Base-by-base conservation (phyloP, 192 early-diverging fungal genomes). In the Chytriomyces sp. region DNA sequence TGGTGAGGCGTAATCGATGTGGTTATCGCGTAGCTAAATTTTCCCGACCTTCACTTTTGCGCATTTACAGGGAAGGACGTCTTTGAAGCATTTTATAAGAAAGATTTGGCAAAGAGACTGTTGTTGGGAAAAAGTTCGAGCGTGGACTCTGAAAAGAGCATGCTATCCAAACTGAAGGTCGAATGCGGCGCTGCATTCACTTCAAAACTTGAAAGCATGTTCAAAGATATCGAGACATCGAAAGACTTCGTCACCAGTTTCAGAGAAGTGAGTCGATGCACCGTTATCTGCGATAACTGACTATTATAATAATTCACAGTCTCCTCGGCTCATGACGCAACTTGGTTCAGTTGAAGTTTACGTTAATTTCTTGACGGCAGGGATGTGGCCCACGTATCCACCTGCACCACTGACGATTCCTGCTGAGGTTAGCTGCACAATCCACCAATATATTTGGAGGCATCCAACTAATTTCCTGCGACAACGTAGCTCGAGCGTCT, bases 21-120 rank as follows among this genome's bases (percentile, higher is more conserved):
- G n/a, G n/a, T n/a, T n/a, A n/a, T n/a, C n/a, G n/a, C n/a, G n/a
- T n/a, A n/a, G n/a, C n/a, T n/a, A n/a, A n/a, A n/a, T n/a, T 53
- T 64, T 72, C 35, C 26, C 26, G 2, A 16, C 67, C 45, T 59
- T 77, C 60, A n/a, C 20, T 72, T 44, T 13, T 61, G 35, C n/a
- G 24, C 62, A 11, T 75, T 49, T 11, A 28, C 87, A 57, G 94
- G 91, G 48, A 99, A 98, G 79, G 98, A 99, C 78, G 87, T 97
- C 9, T 99, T 99, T 83, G 97, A 98, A 80, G 94, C 92, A 8
- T 98, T 95, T 72, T 99, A 98, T 83, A 96, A 95, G 59, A 90
- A 92, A 18, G 91, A 95, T 68, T 80, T 99, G 60, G 94, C 97
- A 24, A 96, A 95, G 75, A 86, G 98, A 24, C 86, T 78, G 23